A percentile compares a stretch with the other conserved stretches of the same genome.
Evolutionary conservation across 2,329 filamentous ascomycete genomes (phyloP).

Genomic region (Epichloe glyceriae): DNA sequence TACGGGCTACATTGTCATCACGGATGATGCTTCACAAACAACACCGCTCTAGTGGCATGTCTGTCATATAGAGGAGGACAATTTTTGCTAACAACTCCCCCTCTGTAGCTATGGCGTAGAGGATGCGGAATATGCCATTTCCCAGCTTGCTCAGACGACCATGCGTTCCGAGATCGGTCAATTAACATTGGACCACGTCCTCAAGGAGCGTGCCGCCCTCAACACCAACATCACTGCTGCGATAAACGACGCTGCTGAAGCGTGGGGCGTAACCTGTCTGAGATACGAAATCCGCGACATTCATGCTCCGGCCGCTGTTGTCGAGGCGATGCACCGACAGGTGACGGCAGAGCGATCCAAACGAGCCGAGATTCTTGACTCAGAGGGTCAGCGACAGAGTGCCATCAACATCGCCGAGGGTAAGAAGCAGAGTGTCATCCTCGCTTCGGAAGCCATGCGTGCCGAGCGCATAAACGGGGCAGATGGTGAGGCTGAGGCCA

Average conservation of each 20-base stretch:
- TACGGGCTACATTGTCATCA: no score
- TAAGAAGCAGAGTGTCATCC: slow-evolving; percentile 89
- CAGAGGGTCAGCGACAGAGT: slow-evolving; percentile 89
- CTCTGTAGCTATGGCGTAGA: slow-evolving; percentile 77
- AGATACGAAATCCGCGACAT: slow-evolving; percentile 98
- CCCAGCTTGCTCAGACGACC: slow-evolving; percentile 92
- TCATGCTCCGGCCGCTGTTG: slow-evolving; percentile 84
- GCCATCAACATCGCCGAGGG: slow-evolving; percentile 99
- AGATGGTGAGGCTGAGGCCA: slow-evolving; percentile 86
- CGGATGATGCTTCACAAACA: no score
- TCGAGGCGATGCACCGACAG: slow-evolving; percentile 96
- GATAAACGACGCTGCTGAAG: slow-evolving; percentile 94
- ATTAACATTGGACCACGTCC: slow-evolving; percentile 87
- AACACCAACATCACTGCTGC: slow-evolving; percentile 98
- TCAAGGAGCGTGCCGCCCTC: slow-evolving; percentile 90
- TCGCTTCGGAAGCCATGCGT: slow-evolving; percentile 83
- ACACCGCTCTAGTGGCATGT: neutral
- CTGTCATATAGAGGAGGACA: no score
- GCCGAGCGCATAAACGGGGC: slow-evolving; percentile 90
- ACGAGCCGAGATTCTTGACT: slow-evolving; percentile 93
- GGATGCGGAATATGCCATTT: slow-evolving; percentile 97
- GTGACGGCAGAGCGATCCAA: slow-evolving; percentile 96
- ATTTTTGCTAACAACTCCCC: neutral
- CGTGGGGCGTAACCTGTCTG: slow-evolving; percentile 92
- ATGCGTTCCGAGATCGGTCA: slow-evolving; percentile 99